These are phyloP conservation scores for Rhizophora apiculata DNA, from an alignment of 345 rosid species.

Conservation along the genomic window DNA sequence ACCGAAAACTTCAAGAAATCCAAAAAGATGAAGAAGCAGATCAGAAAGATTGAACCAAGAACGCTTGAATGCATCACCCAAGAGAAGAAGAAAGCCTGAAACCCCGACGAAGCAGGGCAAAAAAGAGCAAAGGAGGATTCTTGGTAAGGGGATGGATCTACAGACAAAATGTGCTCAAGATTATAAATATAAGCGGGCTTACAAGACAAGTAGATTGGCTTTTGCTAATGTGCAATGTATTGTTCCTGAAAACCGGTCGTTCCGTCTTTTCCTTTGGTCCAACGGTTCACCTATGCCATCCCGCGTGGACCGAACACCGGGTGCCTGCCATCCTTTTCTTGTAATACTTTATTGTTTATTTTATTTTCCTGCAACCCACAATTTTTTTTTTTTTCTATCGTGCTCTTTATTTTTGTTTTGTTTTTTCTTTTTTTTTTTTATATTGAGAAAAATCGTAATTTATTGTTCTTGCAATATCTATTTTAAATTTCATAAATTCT, in stretches of 20 bases:
- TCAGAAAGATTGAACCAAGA: constrained; percentile 12
- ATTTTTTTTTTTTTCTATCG: too few species aligned
- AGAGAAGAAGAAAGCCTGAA: constrained; percentile 15
- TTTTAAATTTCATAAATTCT: too few species aligned
- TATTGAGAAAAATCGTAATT: too few species aligned
- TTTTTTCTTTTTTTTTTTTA: too few species aligned
- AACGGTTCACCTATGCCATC: constrained; percentile 12
- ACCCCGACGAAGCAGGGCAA: constrained; percentile 56
- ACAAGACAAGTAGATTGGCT: constrained; percentile 32
- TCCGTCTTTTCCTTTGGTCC: constrained; percentile 13
- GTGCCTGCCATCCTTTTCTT: background rate
- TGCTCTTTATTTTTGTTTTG: too few species aligned
- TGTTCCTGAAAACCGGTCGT: constrained; percentile 24
- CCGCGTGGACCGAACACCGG: constrained; percentile 12
- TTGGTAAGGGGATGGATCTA: background rate
- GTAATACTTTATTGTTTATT: background rate
- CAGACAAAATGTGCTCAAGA: too few species aligned
- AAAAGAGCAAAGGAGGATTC: constrained; percentile 20
- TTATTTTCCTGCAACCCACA: background rate
- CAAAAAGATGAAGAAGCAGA: constrained; percentile 18
- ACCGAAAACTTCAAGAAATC: background rate
- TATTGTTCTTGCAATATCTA: too few species aligned
- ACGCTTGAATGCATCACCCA: constrained; percentile 39
- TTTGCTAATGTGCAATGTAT: constrained; percentile 45
- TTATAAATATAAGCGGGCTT: background rate